Evolutionary conservation across 495 filamentous ascomycete species (phyloP).

Genomic region (Hypoxylon fuscum): DNA sequence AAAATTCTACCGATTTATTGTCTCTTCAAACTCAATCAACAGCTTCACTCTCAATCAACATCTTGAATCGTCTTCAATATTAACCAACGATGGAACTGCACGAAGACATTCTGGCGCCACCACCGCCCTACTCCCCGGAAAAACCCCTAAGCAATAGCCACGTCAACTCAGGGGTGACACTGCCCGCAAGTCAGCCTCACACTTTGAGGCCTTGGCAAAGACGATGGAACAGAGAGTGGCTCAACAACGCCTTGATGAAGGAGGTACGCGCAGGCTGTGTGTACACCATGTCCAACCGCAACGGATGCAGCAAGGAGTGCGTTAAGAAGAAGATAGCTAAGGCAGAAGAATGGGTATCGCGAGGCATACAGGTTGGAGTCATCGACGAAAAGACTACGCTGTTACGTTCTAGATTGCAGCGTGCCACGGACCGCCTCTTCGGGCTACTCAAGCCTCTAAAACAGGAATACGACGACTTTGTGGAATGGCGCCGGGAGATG

Average conservation of each 20-base stretch:
- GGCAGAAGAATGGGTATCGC: neutral
- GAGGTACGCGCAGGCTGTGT: neutral
- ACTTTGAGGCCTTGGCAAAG: neutral
- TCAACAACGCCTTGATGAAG: neutral
- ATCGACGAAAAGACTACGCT: neutral
- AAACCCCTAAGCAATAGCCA: too few relatives aligned
- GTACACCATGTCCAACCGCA: neutral
- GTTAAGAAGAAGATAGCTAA: neutral
- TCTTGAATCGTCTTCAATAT: too few relatives aligned
- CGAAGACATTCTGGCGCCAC: neutral
- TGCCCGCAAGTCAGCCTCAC: neutral
- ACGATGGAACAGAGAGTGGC: neutral
- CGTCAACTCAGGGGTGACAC: neutral
- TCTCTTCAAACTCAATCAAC: too few relatives aligned
- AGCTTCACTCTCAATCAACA: neutral
- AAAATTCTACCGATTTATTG: too few relatives aligned
- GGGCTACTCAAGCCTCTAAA: neutral
- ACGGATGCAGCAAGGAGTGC: neutral
- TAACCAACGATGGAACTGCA: neutral
- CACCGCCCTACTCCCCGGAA: neutral
- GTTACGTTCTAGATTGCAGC: neutral
- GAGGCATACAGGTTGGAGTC: neutral
- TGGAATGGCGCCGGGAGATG: neutral
- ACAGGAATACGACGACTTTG: neutral
- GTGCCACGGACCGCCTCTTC: neutral